Percentiles rank a stretch among this genome's conserved stretches.
phyloP scores from a whole-genome alignment of 2,329 filamentous ascomycete genomes.

The Cadophora luteo-olivacea region DNA sequence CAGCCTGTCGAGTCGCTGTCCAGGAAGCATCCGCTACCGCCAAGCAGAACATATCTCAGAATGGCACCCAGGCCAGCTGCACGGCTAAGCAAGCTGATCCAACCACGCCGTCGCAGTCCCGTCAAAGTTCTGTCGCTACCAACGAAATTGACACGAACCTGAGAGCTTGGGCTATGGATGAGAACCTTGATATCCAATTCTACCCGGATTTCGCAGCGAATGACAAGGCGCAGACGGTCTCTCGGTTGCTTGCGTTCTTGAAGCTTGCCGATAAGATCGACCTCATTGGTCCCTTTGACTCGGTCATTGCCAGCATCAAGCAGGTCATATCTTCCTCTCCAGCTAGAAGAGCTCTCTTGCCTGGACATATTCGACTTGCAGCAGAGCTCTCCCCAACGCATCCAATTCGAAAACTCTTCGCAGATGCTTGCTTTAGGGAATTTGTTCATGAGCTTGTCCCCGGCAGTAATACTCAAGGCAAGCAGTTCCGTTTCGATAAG shows the following conservation, averaged over 20 bases:
- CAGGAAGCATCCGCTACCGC: not conserved
- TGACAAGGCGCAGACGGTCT: constrained; percentile 11
- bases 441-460: constrained; percentile 4
- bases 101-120: not conserved
- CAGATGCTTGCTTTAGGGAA: constrained; percentile 20
- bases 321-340: not conserved
- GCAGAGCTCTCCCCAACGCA: constrained; percentile 16
- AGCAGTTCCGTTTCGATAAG: constrained; percentile 22
- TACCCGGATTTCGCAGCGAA: not conserved
- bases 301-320: constrained; percentile 9
- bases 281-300: constrained; percentile 25
- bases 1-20: constrained; percentile 36
- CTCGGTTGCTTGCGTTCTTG: constrained; percentile 23
- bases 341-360: not conserved
- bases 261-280: constrained; percentile 24
- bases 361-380: constrained; percentile 23
- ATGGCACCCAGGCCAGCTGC: not conserved
- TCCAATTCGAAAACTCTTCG: constrained; percentile 21
- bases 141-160: not conserved
- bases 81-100: not conserved
- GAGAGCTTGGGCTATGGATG: constrained; percentile 1
- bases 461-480: not conserved
- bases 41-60: not conserved
- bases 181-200: not conserved
- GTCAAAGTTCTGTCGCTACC: constrained; percentile 1